phyloP scores from a whole-genome alignment of 768 basidiomycete genomes.

The Kwoniella shandongensis region DNA sequence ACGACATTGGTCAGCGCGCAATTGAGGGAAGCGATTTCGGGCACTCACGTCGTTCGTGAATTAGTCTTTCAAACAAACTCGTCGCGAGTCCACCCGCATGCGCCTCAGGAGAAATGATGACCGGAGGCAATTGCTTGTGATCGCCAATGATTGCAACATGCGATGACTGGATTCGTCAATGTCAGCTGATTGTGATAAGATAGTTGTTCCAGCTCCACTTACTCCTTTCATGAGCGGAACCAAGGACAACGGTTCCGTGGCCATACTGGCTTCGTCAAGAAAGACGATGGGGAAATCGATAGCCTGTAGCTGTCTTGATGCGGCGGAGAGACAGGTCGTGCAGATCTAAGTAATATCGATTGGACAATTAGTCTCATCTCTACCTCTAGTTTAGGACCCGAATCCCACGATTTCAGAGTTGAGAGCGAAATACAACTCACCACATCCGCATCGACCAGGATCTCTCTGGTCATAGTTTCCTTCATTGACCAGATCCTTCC shows the following conservation, averaged over 20 bases:
- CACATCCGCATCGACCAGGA: slow-evolving; percentile 44
- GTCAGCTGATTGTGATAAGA: slow-evolving; percentile 1
- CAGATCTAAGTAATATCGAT: too few species aligned
- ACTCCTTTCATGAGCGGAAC: slow-evolving; percentile 94
- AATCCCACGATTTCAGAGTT: background rate
- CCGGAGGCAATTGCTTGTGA: slow-evolving; percentile 90
- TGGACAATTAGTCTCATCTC: slow-evolving; percentile 12
- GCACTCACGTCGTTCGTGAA: slow-evolving; percentile 72
- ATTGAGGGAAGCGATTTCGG: background rate
- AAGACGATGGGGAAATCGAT: slow-evolving; percentile 91
- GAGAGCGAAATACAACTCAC: slow-evolving; percentile 49
- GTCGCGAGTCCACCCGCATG: slow-evolving; percentile 69
- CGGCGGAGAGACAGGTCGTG: slow-evolving; percentile 82
- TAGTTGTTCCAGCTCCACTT: slow-evolving; percentile 52
- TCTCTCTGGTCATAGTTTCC: slow-evolving; percentile 23
- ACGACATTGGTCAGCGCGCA: background rate
- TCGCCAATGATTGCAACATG: slow-evolving; percentile 93
- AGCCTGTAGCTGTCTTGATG: slow-evolving; percentile 59
- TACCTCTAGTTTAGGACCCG: too few species aligned
- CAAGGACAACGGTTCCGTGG: slow-evolving; percentile 86
- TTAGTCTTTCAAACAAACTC: slow-evolving; percentile 85
- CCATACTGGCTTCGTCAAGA: slow-evolving; percentile 94
- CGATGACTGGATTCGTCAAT: slow-evolving; percentile 60
- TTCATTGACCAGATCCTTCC: slow-evolving; percentile 13
- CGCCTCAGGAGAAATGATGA: slow-evolving; percentile 76